These are phyloP conservation scores for Knufia fluminis DNA, from an alignment of 2,329 filamentous ascomycete genomes.

Conservation along the genomic window DNA sequence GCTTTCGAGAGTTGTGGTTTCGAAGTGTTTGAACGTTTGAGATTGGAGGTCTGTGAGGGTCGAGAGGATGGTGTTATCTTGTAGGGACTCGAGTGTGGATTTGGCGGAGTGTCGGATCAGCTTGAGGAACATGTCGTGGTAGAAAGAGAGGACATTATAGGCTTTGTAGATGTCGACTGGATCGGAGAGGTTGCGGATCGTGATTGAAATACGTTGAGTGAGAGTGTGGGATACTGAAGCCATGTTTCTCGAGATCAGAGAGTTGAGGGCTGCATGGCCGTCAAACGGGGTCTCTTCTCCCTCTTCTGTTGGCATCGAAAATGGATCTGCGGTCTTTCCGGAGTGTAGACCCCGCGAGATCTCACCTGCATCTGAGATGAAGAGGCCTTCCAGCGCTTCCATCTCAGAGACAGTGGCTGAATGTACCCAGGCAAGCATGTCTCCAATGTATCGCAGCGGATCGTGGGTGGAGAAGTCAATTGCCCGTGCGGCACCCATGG, in stretches of 20 bases:
- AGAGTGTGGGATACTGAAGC: constrained; percentile 72
- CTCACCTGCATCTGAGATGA: constrained; percentile 82
- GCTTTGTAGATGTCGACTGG: constrained; percentile 82
- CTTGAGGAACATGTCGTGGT: constrained; percentile 73
- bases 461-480: constrained; percentile 94
- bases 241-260: constrained; percentile 79
- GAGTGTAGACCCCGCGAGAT: constrained; percentile 73
- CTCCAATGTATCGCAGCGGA: constrained; percentile 79
- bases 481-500: constrained; percentile 53
- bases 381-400: constrained; percentile 83
- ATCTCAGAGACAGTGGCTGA: constrained; percentile 88
- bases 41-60: constrained; percentile 28
- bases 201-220: constrained; percentile 82
- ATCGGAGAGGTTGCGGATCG: constrained; percentile 87
- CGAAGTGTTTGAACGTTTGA: constrained; percentile 39
- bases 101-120: constrained; percentile 48
- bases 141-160: constrained; percentile 81
- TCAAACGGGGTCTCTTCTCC: constrained; percentile 57
- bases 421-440: constrained; percentile 97
- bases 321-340: constrained; percentile 73
- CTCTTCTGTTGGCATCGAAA: constrained; percentile 25
- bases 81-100: constrained; percentile 27
- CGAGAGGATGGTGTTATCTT: constrained; percentile 47
- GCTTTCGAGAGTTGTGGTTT: constrained; percentile 22
- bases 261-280: constrained; percentile 68